phyloP scores from a whole-genome alignment of 2,329 filamentous ascomycete genomes.

The Colletotrichum falcatum region DNA sequence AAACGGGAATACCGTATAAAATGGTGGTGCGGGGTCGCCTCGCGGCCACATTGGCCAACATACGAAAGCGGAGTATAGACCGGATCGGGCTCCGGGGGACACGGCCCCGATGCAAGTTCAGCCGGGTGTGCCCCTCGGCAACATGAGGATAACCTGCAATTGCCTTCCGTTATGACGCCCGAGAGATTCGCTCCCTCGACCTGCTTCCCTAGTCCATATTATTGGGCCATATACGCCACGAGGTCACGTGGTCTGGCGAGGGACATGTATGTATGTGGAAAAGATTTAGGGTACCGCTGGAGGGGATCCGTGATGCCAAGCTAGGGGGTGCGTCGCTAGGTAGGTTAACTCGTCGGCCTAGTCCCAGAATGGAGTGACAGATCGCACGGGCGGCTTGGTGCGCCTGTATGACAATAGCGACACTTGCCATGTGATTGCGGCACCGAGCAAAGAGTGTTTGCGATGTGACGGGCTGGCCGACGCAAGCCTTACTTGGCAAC shows the following conservation, averaged over 20 bases:
- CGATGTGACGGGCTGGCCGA: background rate
- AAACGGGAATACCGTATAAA: background rate
- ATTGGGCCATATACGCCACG: background rate
- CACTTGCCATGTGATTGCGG: background rate
- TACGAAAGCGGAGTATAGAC: slow-evolving; percentile 27
- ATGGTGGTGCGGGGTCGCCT: slow-evolving; percentile 1
- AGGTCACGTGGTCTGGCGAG: slow-evolving; percentile 19
- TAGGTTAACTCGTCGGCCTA: slow-evolving; percentile 1
- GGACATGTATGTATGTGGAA: slow-evolving; percentile 4
- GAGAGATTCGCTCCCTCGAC: background rate
- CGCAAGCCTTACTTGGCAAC: background rate
- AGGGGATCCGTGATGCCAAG: slow-evolving; percentile 22
- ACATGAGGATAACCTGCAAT: slow-evolving; percentile 3
- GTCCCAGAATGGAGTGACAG: slow-evolving; percentile 20
- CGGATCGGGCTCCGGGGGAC: slow-evolving; percentile 25
- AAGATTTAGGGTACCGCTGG: slow-evolving; percentile 26
- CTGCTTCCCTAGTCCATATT: background rate
- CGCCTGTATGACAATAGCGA: background rate
- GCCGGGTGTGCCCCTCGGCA: background rate
- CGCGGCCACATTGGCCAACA: slow-evolving; percentile 22
- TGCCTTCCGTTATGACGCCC: background rate
- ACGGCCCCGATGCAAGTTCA: background rate
- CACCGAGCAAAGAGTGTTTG: background rate
- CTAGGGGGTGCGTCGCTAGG: slow-evolving; percentile 8
- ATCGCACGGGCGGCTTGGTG: slow-evolving; percentile 1